Evolutionary conservation across 1,139 yeast species (phyloP).

Genomic region (Suhomyces bokatorum): DNA sequence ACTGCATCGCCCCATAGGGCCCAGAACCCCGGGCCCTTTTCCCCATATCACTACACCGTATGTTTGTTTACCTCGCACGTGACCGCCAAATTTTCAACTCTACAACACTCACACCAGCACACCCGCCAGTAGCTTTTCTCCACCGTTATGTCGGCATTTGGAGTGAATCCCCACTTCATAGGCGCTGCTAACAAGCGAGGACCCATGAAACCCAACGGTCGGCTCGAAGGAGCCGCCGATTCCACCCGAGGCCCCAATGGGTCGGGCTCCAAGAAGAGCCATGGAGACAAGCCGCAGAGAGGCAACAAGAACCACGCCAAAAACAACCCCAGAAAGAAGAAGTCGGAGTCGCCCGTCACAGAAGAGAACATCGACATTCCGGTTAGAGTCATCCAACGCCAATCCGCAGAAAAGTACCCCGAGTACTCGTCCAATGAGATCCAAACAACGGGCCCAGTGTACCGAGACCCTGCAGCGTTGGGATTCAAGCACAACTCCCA

Average conservation of each 20-base stretch:
- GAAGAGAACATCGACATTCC: constrained; percentile 22
- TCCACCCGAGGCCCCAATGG: constrained; percentile 20
- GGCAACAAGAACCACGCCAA: constrained; percentile 1
- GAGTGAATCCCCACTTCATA: constrained; percentile 10
- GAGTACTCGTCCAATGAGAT: constrained; percentile 25
- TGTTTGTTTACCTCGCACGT: constrained; percentile 4
- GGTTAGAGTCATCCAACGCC: constrained; percentile 25
- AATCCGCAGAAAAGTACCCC: constrained; percentile 24
- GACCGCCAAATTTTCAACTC: constrained; percentile 7
- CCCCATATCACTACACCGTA: neutral
- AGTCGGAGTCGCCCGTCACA: constrained; percentile 7
- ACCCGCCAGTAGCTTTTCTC: neutral
- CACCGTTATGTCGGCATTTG: constrained; percentile 12
- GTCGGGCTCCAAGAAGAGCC: constrained; percentile 9
- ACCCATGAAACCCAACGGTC: constrained; percentile 7
- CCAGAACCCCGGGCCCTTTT: neutral
- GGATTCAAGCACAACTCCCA: constrained; percentile 27
- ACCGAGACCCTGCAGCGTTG: constrained; percentile 27
- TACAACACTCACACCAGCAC: neutral
- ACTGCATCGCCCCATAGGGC: constrained; percentile 24
- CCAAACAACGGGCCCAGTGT: constrained; percentile 30
- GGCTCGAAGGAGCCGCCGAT: constrained; percentile 18
- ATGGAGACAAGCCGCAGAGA: constrained; percentile 2
- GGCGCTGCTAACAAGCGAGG: constrained; percentile 5
- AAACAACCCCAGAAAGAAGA: constrained; percentile 3